Evolutionary conservation across 352 stramenopile species (phyloP).

Genomic region (Globisporangium nunn): DNA sequence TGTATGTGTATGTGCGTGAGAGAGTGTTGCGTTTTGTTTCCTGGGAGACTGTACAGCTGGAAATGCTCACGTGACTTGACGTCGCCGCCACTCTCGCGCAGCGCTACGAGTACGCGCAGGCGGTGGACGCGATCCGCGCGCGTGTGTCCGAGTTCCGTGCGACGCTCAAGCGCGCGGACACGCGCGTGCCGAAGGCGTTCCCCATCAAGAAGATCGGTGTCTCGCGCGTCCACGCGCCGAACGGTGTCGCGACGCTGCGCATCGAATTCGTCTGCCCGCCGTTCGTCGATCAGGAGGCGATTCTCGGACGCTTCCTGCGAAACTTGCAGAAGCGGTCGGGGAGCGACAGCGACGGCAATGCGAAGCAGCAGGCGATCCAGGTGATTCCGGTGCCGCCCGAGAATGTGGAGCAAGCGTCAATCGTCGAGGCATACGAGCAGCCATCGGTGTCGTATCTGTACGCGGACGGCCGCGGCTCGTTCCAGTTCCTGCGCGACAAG

Average conservation of each 20-base stretch:
- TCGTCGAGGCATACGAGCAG: constrained; percentile 61
- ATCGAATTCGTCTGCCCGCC: constrained; percentile 75
- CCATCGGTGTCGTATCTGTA: constrained; percentile 72
- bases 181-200: constrained; percentile 65
- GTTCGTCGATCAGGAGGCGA: constrained; percentile 69
- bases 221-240: constrained; percentile 68
- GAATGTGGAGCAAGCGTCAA: constrained; percentile 37
- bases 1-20: no score
- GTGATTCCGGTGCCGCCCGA: constrained; percentile 39
- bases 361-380: constrained; percentile 42
- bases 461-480: constrained; percentile 62
- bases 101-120: constrained; percentile 56
- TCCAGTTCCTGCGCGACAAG: constrained; percentile 68
- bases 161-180: constrained; percentile 66
- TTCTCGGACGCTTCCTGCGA: constrained; percentile 62
- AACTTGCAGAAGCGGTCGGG: constrained; percentile 31
- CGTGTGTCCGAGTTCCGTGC: constrained; percentile 72
- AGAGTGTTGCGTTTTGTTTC: no score
- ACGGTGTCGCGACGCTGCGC: constrained; percentile 78
- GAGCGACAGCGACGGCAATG: background rate
- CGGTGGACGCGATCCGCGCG: constrained; percentile 59
- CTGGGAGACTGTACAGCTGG: background rate
- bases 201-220: constrained; percentile 82
- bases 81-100: constrained; percentile 6
- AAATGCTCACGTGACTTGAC: background rate